Evolutionary conservation across 2,329 filamentous ascomycete species (phyloP).

Genomic region (Ilyonectria sp.): DNA sequence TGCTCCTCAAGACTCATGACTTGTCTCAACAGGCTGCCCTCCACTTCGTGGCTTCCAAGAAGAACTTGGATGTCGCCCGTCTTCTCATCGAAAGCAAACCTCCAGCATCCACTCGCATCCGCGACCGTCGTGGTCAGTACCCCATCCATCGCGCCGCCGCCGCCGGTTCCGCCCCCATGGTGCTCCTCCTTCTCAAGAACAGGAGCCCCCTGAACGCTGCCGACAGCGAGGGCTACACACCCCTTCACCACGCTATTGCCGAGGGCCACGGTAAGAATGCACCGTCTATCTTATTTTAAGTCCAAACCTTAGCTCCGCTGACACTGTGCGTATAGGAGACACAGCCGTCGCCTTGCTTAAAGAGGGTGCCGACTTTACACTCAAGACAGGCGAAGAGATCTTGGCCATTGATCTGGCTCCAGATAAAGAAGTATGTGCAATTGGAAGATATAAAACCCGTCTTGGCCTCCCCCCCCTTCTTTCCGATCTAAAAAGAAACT

Average conservation of each 20-base stretch:
- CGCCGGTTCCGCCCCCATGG: conserved; percentile 88
- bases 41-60: conserved; percentile 93
- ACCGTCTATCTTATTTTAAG: neutral
- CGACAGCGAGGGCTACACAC: conserved; percentile 87
- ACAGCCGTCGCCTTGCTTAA: conserved; percentile 87
- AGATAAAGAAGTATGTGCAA: conserved; percentile 79
- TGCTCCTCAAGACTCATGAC: neutral
- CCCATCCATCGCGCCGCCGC: conserved; percentile 93
- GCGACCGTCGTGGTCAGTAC: conserved; percentile 90
- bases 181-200: conserved; percentile 83
- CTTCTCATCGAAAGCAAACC: conserved; percentile 79
- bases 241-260: conserved; percentile 88
- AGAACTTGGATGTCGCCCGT: conserved; percentile 85
- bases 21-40: conserved; percentile 77
- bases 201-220: conserved; percentile 87
- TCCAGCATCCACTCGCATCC: conserved; percentile 80
- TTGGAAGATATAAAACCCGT: conserved; percentile 17
- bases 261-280: conserved; percentile 75
- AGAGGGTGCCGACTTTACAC: conserved; percentile 85
- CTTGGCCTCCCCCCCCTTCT: conserved; percentile 17
- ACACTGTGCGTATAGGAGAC: conserved; percentile 68
- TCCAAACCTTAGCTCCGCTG: neutral
- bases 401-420: conserved; percentile 87
- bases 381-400: conserved; percentile 79
- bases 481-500: conserved; percentile 28